phyloP scores from a whole-genome alignment of 1,284 basidiomycete genomes.

The Tilletia indica region DNA sequence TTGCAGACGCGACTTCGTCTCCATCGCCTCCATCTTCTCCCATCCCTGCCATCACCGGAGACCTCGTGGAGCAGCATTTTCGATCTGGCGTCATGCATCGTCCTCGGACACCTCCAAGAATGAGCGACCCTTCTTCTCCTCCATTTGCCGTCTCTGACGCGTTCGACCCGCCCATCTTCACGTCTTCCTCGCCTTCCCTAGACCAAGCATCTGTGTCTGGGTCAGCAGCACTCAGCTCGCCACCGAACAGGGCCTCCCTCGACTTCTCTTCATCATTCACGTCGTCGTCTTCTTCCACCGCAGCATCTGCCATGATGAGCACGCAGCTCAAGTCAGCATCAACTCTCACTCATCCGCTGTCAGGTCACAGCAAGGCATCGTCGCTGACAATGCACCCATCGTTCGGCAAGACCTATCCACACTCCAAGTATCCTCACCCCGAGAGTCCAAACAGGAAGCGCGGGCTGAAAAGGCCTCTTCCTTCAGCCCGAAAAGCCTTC shows the following conservation, averaged over 20 bases:
- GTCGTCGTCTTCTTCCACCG: neutral
- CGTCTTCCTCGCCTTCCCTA: slow-evolving; percentile 6
- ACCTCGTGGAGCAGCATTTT: no score
- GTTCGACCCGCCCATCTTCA: slow-evolving; percentile 10
- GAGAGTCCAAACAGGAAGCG: neutral
- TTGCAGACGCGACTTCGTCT: neutral
- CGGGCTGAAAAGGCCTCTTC: neutral
- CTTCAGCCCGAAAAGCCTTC: neutral
- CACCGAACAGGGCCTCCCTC: neutral
- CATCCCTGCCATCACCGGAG: no score
- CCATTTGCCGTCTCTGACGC: neutral
- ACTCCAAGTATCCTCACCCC: neutral
- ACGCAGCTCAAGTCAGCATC: no score
- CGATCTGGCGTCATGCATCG: no score
- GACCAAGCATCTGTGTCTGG: neutral
- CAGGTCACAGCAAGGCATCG: neutral
- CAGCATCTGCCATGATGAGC: no score
- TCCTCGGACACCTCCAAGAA: no score
- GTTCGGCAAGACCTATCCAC: neutral
- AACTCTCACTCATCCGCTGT: no score
- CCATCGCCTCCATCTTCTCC: neutral
- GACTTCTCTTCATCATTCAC: neutral
- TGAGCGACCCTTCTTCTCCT: neutral
- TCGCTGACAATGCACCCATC: neutral
- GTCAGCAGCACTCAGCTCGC: neutral